Base-by-base conservation (phyloP, 345 rosid species). In the Dovyalis caffra region DNA sequence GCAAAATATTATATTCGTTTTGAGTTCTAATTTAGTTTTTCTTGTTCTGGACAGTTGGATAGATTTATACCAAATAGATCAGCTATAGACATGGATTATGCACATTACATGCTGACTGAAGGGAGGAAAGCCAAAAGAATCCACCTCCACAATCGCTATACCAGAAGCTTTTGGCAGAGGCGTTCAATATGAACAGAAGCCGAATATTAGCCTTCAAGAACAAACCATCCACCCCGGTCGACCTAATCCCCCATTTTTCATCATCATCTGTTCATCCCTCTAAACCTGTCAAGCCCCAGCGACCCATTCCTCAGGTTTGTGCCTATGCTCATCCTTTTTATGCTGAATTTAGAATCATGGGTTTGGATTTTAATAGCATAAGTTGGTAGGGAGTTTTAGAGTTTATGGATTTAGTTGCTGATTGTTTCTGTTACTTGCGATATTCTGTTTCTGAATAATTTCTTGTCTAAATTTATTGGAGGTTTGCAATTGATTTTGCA, bases 1-100 rank as follows among this genome's bases (percentile, higher is more conserved):
- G 6, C 15, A 11, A 2, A 43, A 2, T 15, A 43, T 43, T 11
- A 35, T 35, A 14, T 43, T 69, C 53, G 43, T 38, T 11, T 58
- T 14, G 29, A 31, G 32, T 6, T 77, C n/a, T n/a, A 26, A 38
- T 76, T 76, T 25, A 6, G 2, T 11, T n/a, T 51, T 60, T 25
- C 6, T 26, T 74, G 21, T 43, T 29, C 51, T 9, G 7, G 28
- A 4, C 81, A 88, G 94, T 72, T 87, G 81, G 97, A 92, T 72
- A 84, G 95, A 5, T 92, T 90, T 67, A 92, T 92, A 21, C 93
- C 97, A 0, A 92, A 90, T 66, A 72, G 95, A 43, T 84, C 95
- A 18, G 97, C 95, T 1, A 92, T 90, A 87, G 89, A 92, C 73
- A 79, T 87, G 37, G 95, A 90, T 35, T 92, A 83, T 61, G 93